Evolutionary conservation across 2,329 filamentous ascomycete species (phyloP).

Genomic region (Cladophialophora bantiana): DNA sequence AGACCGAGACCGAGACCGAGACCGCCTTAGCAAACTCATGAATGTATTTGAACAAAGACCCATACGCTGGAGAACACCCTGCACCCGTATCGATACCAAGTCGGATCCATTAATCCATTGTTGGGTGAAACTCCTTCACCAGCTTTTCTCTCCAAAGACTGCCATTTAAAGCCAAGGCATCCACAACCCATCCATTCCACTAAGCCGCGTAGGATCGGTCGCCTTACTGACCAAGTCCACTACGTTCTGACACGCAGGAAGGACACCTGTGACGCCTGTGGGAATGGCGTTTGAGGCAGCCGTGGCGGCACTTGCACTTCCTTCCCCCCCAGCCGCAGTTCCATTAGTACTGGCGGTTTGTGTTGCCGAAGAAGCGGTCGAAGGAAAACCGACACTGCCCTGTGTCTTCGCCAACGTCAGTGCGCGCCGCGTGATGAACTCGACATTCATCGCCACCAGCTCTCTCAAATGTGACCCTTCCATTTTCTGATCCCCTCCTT

Average conservation of each 20-base stretch:
- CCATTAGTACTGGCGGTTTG: constrained; percentile 5
- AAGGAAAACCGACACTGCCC: constrained; percentile 43
- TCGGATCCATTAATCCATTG: not conserved
- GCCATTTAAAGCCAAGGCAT: constrained; percentile 82
- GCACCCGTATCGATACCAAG: not conserved
- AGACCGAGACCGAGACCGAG: too few relatives aligned
- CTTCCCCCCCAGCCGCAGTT: constrained; percentile 7
- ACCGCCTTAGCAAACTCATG: not conserved
- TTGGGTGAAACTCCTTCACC: not conserved
- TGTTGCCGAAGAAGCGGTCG: constrained; percentile 4
- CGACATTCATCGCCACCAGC: constrained; percentile 83
- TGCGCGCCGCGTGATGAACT: constrained; percentile 89
- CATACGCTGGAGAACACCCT: not conserved
- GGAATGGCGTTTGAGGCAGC: not conserved
- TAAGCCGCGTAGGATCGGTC: constrained; percentile 88
- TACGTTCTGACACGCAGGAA: constrained; percentile 96
- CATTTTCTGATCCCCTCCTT: constrained; percentile 51
- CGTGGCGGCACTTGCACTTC: constrained; percentile 10
- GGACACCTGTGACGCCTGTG: constrained; percentile 58
- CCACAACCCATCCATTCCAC: constrained; percentile 90
- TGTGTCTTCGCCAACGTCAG: constrained; percentile 76
- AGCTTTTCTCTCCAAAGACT: not conserved
- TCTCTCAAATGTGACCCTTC: constrained; percentile 76
- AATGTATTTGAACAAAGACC: not conserved
- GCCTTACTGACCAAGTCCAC: constrained; percentile 93